phyloP scores from a whole-genome alignment of 192 early-diverging fungal species.

The Coemansia biformis region DNA sequence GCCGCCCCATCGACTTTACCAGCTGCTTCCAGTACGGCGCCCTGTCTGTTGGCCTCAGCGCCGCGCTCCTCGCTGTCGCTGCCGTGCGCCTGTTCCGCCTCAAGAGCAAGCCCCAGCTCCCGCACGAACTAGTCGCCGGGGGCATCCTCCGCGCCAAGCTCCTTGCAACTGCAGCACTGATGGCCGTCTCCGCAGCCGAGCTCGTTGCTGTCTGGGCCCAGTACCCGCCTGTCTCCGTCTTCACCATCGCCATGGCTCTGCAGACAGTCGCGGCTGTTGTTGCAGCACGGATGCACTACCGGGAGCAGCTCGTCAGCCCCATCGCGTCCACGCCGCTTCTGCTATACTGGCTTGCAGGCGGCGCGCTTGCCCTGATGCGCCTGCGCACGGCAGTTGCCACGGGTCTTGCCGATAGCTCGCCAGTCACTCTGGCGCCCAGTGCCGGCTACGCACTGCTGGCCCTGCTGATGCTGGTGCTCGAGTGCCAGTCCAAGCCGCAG shows the following conservation, averaged over 20 bases:
- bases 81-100: slow-evolving; percentile 12
- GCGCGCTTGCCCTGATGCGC: slow-evolving; percentile 20
- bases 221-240: slow-evolving; percentile 6
- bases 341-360: slow-evolving; percentile 45
- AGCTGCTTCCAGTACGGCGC: slow-evolving; percentile 39
- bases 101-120: slow-evolving; percentile 1
- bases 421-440: slow-evolving; percentile 11
- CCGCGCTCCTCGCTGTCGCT: slow-evolving; percentile 18
- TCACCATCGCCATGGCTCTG: slow-evolving; percentile 17
- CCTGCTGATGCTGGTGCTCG: slow-evolving; percentile 21
- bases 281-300: slow-evolving; percentile 27
- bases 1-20: slow-evolving; percentile 38
- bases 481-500: slow-evolving; percentile 33
- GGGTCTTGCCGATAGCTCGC: slow-evolving; percentile 2
- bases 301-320: slow-evolving; percentile 32
- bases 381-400: slow-evolving; percentile 25
- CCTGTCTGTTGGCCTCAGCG: slow-evolving; percentile 13
- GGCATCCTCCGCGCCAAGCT: slow-evolving; percentile 25
- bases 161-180: slow-evolving; percentile 4
- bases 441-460: slow-evolving; percentile 17
- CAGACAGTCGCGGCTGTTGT: slow-evolving; percentile 26
- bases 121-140: slow-evolving; percentile 10
- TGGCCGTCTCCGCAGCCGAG: slow-evolving; percentile 27
- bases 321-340: slow-evolving; percentile 35
- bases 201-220: slow-evolving; percentile 3